Evolutionary conservation across 163 green algal species (phyloP).

Genomic region (Chlorella variabilis): DNA sequence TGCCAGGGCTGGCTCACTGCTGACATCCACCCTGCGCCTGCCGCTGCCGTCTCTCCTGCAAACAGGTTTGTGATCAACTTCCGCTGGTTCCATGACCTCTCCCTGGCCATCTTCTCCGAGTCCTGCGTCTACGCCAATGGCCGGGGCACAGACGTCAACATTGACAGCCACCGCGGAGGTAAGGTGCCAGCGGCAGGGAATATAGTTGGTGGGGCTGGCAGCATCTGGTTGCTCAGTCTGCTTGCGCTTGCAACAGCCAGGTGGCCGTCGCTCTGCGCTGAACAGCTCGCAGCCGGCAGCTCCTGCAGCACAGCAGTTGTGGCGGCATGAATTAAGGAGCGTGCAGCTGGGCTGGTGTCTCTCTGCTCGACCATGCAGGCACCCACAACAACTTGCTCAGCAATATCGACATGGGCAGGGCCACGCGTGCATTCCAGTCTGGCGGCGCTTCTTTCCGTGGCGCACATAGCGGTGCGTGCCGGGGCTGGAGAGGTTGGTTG

Average conservation of each 20-base stretch:
- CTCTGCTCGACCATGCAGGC: background rate
- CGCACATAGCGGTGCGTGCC: slow-evolving; percentile 19
- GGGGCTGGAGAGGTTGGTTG: background rate
- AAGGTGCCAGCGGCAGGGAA: background rate
- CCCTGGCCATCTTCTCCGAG: slow-evolving; percentile 27
- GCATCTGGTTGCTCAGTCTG: too few species aligned
- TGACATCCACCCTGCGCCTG: background rate
- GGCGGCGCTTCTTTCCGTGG: background rate
- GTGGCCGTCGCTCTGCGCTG: too few species aligned
- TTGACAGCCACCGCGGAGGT: slow-evolving; percentile 20
- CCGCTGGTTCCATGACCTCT: slow-evolving; percentile 29
- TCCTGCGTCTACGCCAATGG: slow-evolving; percentile 18
- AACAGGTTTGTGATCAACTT: slow-evolving; percentile 24
- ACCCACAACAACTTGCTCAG: slow-evolving; percentile 32
- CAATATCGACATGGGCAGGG: slow-evolving; percentile 7
- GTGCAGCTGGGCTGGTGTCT: too few species aligned
- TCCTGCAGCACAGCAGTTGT: too few species aligned
- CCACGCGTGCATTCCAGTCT: slow-evolving; percentile 8
- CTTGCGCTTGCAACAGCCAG: too few species aligned
- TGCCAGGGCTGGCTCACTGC: background rate
- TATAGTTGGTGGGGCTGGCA: too few species aligned
- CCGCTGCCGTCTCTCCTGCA: background rate
- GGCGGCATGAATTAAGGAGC: too few species aligned
- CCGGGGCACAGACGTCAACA: slow-evolving; percentile 8
- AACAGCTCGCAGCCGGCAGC: too few species aligned